Evolutionary conservation across 2,329 filamentous ascomycete species (phyloP).

Genomic region (Orbilia quercus): DNA sequence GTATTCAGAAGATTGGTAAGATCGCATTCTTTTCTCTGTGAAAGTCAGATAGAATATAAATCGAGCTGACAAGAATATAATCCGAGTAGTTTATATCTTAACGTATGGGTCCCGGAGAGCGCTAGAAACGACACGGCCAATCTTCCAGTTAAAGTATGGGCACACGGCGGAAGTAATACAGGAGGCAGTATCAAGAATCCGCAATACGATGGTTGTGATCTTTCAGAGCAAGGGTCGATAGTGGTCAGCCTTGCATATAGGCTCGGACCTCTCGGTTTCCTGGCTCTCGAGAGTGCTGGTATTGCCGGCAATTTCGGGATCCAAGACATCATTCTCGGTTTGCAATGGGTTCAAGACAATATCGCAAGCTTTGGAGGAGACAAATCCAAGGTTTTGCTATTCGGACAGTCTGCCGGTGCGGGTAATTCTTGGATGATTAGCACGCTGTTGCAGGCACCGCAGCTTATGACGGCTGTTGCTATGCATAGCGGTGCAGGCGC

Average conservation of each 20-base stretch:
- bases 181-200: conserved; percentile 39
- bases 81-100: conserved; percentile 25
- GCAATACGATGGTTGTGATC: conserved; percentile 35
- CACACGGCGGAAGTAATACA: conserved; percentile 34
- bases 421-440: conserved; percentile 41
- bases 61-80: neutral
- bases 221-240: conserved; percentile 21
- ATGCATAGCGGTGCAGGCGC: conserved; percentile 37
- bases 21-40: neutral
- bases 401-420: conserved; percentile 72
- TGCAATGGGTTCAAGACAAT: conserved; percentile 73
- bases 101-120: conserved; percentile 32
- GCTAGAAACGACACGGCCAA: neutral
- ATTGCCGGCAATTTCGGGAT: conserved; percentile 73
- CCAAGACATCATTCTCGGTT: conserved; percentile 71
- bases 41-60: neutral
- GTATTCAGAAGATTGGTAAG: conserved; percentile 48
- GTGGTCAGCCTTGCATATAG: conserved; percentile 65
- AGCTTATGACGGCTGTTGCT: conserved; percentile 30
- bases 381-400: conserved; percentile 70
- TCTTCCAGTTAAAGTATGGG: conserved; percentile 48
- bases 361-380: conserved; percentile 72
- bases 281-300: conserved; percentile 67
- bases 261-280: conserved; percentile 72
- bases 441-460: conserved; percentile 18